Base-by-base conservation (phyloP, 495 filamentous ascomycete genomes). In the Xylaria bambusicola region DNA sequence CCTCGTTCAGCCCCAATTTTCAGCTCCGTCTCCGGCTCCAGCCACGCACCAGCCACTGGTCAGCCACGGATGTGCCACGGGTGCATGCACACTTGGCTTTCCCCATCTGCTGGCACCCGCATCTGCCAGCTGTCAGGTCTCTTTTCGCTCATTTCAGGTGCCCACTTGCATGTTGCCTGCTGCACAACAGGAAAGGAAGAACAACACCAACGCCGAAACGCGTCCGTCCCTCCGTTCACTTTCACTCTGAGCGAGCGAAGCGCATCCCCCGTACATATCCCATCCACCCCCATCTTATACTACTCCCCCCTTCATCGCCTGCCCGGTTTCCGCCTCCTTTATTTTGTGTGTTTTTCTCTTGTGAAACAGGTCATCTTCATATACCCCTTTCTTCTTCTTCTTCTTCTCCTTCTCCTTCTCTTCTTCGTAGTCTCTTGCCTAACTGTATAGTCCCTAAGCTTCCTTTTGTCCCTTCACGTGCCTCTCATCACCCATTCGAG, bases 201-300 rank as follows among this genome's bases (percentile, higher is more conserved):
- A 54, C 52, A 54, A 54, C 52, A 38, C 45, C 46, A 41, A 26
- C 44, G 31, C 45, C 45, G 55, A 50, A 58, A 50, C 55, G 55
- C 55, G 55, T 58, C 55, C 55, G 46, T 31, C 38, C 24, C 17
- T 54, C 26, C 38, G 36, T 38, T 33, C 31, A 33, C 29, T 18
- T 31, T 44, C 33, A 50, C 35, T 58, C 36, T 42, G 55, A 57
- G 54, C 26, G 29, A 38, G 36, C 36, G 36, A 7, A 54, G 36
- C 38, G 24, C 52, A 42, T 54, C 52, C 36, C 38, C 52, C 36
- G 17, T 35, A 21, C 45, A 12, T 10, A 29, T 29, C 2, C 45
- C 36, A 7, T 21, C 20, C 20, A n/a, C 45, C 23, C 23, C 12
- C n/a, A 8, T 23, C 12, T 33, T 33, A 33, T 33, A 33, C 12